phyloP scores from a whole-genome alignment of 805 yeast genomes.

The Metschnikowia kunwiensis region DNA sequence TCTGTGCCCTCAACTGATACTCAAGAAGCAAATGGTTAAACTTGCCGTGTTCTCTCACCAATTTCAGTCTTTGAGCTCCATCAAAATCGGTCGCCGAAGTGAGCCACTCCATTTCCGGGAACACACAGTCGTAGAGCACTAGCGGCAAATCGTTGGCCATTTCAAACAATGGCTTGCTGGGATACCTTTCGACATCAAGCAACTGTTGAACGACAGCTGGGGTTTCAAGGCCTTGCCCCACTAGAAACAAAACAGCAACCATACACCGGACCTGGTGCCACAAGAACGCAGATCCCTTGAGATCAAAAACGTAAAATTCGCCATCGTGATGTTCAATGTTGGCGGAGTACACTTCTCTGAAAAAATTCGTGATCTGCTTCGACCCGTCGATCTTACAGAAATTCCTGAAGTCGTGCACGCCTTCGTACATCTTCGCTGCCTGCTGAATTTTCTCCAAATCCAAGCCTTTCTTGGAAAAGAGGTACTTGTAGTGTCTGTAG shows the following conservation, averaged over 20 bases:
- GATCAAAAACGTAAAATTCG: constrained; percentile 64
- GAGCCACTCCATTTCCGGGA: constrained; percentile 69
- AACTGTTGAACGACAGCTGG: constrained; percentile 57
- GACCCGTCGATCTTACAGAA: constrained; percentile 94
- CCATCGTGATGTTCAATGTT: constrained; percentile 41
- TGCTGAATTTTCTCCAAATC: constrained; percentile 64
- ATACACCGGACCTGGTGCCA: constrained; percentile 99
- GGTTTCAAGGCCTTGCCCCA: constrained; percentile 74
- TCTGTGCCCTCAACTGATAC: constrained; percentile 51
- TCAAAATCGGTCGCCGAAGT: constrained; percentile 27
- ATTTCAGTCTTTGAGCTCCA: constrained; percentile 26
- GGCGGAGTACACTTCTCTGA: constrained; percentile 58
- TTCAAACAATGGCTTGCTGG: constrained; percentile 74
- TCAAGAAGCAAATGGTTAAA: constrained; percentile 55
- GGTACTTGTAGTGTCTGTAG: constrained; percentile 82
- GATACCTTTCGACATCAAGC: constrained; percentile 52
- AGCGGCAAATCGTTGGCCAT: constrained; percentile 91
- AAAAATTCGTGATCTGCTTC: constrained; percentile 80
- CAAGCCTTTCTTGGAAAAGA: constrained; percentile 57
- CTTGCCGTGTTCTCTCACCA: constrained; percentile 39
- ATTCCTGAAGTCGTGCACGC: constrained; percentile 88
- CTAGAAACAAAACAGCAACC: constrained; percentile 76
- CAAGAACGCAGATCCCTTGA: constrained; percentile 84
- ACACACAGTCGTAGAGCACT: constrained; percentile 81
- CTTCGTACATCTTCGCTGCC: constrained; percentile 63